Base-by-base conservation (phyloP, 805 yeast species). In the Schizosaccharomyces lindneri region DNA sequence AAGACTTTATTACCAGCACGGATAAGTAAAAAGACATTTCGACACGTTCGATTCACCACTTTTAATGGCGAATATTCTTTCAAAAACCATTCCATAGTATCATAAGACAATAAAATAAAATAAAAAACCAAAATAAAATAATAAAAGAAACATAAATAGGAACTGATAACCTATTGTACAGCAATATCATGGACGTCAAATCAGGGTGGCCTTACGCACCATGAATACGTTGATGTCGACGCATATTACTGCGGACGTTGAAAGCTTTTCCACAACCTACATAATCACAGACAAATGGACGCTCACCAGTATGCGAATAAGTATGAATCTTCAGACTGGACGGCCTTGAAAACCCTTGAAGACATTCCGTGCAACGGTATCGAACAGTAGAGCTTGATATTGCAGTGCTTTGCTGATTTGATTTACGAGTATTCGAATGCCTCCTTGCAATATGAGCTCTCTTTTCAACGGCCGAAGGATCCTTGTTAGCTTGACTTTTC, bases 321-420 rank as follows among this genome's bases (percentile, higher is more conserved):
- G 79, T 76, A 72, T 87, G 96, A 5, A 90, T 87, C 69, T 81
- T 83, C 62, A 87, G 75, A 4, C 93, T 84, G 6, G 87, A 81
- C 5, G 95, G 95, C 65, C 96, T 75, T 63, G 87, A 83, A 73
- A 88, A 88, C 57, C 81, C 82, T 69, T 87, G 85, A 61, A 80
- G 76, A 70, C 95, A 87, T 39, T 81, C 78, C 31, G 64, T 63
- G 65, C 76, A 69, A 61, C 67, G 66, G 66, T 74, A 66, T 9
- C 68, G 65, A 13, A 41, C 17, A n/a, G 43, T 31, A 32, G 43
- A n/a, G 21, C 24, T 36, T 36, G 41, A 36, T 1, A 36, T 36
- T 36, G 41, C 15, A 36, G 9, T 11, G 41, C 41, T 36, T 36
- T 5, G 41, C 3, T 36, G 41, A 7, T 36, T 36, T 13, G 41